Percentiles rank a stretch among this genome's conserved stretches.
These are phyloP conservation scores for Pleurotus tuber-regium DNA, from an alignment of 768 basidiomycete genomes.

Conservation along the genomic window DNA sequence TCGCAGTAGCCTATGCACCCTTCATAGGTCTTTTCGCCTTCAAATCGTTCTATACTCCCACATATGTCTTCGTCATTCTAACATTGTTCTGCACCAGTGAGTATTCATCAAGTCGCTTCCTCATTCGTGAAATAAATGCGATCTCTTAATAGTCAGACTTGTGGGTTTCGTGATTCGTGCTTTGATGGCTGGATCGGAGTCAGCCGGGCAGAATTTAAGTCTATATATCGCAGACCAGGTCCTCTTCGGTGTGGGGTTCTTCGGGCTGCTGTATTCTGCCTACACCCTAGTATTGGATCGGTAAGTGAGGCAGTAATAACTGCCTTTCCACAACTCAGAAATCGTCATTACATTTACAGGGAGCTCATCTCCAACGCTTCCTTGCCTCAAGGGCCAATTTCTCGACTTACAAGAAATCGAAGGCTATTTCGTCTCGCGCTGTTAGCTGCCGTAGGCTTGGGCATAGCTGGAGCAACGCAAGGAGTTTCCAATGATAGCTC, in stretches of 20 bases:
- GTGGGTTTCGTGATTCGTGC: slow-evolving; percentile 39
- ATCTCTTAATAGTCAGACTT: slow-evolving; percentile 32
- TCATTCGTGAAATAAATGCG: neutral
- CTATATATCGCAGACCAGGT: slow-evolving; percentile 37
- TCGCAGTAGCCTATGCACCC: neutral
- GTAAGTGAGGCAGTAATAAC: slow-evolving; percentile 23
- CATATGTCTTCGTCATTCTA: neutral
- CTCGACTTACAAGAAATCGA: slow-evolving; percentile 26
- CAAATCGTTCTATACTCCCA: neutral
- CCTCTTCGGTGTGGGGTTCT: slow-evolving; percentile 40
- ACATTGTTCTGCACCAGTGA: neutral
- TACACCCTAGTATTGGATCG: slow-evolving; percentile 41
- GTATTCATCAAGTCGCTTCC: neutral
- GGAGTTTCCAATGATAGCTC: slow-evolving; percentile 14
- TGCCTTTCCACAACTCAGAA: neutral
- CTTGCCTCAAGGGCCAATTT: slow-evolving; percentile 19
- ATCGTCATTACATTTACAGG: neutral
- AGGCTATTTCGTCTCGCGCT: slow-evolving; percentile 28
- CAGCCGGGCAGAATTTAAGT: slow-evolving; percentile 27
- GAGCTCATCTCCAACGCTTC: neutral
- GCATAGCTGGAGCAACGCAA: slow-evolving; percentile 27
- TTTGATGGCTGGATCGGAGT: slow-evolving; percentile 27
- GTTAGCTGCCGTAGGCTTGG: slow-evolving; percentile 28
- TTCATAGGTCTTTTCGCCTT: neutral
- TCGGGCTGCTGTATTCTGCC: slow-evolving; percentile 39